Evolutionary conservation across 768 basidiomycete genomes (phyloP).

Genomic region (Lentinus brumalis): DNA sequence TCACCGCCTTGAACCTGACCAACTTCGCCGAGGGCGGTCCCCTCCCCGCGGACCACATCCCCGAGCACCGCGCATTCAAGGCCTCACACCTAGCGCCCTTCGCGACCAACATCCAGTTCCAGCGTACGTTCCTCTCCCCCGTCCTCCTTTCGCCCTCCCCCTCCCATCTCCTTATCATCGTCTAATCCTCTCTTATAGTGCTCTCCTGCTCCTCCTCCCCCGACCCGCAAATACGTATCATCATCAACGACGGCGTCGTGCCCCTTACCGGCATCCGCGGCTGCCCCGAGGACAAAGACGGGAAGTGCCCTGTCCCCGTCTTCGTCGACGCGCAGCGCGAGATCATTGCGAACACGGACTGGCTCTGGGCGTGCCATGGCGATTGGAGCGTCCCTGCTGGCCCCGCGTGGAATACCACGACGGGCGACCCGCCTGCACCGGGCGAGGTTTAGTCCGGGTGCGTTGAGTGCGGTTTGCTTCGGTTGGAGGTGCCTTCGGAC

Average conservation of each 20-base stretch:
- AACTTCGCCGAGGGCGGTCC: conserved; percentile 74
- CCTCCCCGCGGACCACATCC: conserved; percentile 73
- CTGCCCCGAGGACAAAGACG: conserved; percentile 71
- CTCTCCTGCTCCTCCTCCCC: conserved; percentile 28
- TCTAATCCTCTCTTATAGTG: conserved; percentile 22
- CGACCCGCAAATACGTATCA: conserved; percentile 70
- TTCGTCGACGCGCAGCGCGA: conserved; percentile 73
- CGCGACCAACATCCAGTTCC: conserved; percentile 87
- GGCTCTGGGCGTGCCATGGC: conserved; percentile 73
- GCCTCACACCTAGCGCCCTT: conserved; percentile 82
- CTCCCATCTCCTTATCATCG: neutral
- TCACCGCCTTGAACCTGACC: conserved; percentile 85
- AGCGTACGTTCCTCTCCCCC: conserved; percentile 51
- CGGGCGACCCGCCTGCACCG: conserved; percentile 58
- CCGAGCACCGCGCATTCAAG: conserved; percentile 64
- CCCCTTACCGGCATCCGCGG: conserved; percentile 78
- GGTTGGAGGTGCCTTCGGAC: no score
- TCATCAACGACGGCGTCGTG: conserved; percentile 86
- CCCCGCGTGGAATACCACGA: conserved; percentile 69
- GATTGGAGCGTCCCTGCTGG: conserved; percentile 75
- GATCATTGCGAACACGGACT: conserved; percentile 68
- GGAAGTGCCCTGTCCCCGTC: conserved; percentile 72
- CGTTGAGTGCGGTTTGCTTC: no score
- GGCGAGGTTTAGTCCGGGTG: neutral
- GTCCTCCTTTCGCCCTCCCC: neutral